Evolutionary conservation across 495 filamentous ascomycete species (phyloP), one percentile per base, ranked within the genome.

Genomic region (Thermochaetoides thermophila): DNA sequence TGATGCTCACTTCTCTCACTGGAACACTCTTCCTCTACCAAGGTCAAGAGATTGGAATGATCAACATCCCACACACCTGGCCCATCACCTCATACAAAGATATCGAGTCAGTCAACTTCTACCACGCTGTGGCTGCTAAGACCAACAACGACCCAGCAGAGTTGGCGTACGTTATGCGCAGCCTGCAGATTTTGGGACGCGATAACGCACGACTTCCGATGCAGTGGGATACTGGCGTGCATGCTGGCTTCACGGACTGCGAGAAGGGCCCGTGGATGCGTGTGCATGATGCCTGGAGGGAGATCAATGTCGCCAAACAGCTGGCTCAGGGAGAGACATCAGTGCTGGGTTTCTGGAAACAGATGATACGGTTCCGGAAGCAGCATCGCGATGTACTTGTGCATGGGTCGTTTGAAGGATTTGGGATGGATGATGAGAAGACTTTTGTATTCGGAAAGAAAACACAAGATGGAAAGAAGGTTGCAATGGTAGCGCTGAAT

Each of bases 1-100:
- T 57, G 26, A 41, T 50, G 51, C 35, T 22, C 56, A 60, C 33
- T 3, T 47, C 75, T 16, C 51, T 78, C 38, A 68, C 66, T 3
- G 81, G 81, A 2, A 82, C 79, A 0, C 60, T 78, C 1, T 85
- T 79, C 46, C 45, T 84, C 4, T 84, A 80, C 40, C 78, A 85
- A 42, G 81, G 81, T 7, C 76, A 86, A 43, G 80, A 86, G 41
- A 53, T 85, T 11, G 81, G 77, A 1, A 82, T 83, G 73, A 62
- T 66, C 20, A 84, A 85, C 45, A 66, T 79, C 16, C 77, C 81
- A 0, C 38, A 45, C 3, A 43, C 58, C 12, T 84, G 78, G 79
- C 56, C 50, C 0, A 74, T 81, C 16, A 66, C 71, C 10, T 69
- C 81, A 34, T 84, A 78, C 52, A 72, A 75, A 41, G 81, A 85